These are phyloP conservation scores for Macrolepiota fuliginosa DNA, from an alignment of 768 basidiomycete species.

Conservation along the genomic window DNA sequence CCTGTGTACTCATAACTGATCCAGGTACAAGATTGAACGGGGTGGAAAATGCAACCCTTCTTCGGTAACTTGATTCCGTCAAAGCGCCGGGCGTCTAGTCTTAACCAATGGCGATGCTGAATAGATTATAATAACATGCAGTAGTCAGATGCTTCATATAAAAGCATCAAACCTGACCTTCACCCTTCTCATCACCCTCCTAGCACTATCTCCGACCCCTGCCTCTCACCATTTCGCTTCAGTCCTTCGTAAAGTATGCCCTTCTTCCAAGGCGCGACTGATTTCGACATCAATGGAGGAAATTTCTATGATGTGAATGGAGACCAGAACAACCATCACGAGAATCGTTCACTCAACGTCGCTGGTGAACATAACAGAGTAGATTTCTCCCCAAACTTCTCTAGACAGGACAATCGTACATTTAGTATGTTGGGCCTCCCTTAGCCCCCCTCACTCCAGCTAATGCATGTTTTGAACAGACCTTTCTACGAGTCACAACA, in stretches of 20 bases:
- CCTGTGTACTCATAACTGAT: no score
- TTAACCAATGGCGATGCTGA: no score
- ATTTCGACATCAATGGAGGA: conserved; percentile 6
- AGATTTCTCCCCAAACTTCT: not conserved
- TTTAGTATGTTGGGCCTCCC: not conserved
- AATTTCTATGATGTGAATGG: not conserved
- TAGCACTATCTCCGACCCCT: not conserved
- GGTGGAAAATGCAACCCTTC: no score
- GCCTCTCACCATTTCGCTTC: not conserved
- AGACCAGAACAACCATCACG: not conserved
- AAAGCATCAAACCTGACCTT: not conserved
- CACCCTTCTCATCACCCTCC: not conserved
- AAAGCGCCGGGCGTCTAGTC: no score
- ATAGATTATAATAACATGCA: no score
- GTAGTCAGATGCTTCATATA: no score
- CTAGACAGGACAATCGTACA: not conserved
- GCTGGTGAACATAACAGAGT: not conserved
- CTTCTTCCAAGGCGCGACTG: conserved; percentile 3
- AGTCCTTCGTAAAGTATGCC: not conserved
- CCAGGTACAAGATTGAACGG: no score
- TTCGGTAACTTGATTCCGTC: no score
- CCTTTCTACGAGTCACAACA: not conserved
- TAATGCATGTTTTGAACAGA: not conserved
- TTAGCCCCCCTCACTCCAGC: not conserved
- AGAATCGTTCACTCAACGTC: not conserved